Evolutionary conservation across 2,329 filamentous ascomycete species (phyloP).

Genomic region (Zelopaecilomyces penicillatus): DNA sequence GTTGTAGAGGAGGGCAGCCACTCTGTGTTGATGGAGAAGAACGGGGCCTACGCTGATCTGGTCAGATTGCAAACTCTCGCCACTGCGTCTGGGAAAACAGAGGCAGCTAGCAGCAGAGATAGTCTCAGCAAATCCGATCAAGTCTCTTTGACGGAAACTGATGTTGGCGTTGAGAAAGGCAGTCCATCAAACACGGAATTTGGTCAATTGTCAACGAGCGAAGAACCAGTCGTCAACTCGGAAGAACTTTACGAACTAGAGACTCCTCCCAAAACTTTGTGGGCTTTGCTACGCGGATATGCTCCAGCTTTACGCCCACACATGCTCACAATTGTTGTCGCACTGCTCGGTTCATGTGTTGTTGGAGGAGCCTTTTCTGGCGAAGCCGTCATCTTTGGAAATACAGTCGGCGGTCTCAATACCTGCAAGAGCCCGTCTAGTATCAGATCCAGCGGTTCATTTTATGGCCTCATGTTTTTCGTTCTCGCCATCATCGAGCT

Average conservation of each 20-base stretch:
- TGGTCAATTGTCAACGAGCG: too few species aligned
- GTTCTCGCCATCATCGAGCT: constrained; percentile 36
- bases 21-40: constrained; percentile 42
- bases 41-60: constrained; percentile 41
- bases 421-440: constrained; percentile 27
- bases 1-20: constrained; percentile 57
- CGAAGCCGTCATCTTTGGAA: constrained; percentile 40
- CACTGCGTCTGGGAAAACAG: neutral
- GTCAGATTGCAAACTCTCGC: constrained; percentile 22
- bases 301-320: constrained; percentile 7
- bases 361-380: constrained; percentile 40
- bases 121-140: neutral
- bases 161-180: too few species aligned
- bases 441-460: constrained; percentile 24
- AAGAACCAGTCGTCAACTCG: too few species aligned
- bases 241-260: too few species aligned
- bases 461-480: constrained; percentile 41
- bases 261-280: neutral
- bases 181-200: too few species aligned
- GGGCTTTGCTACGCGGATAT: constrained; percentile 1
- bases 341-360: constrained; percentile 30
- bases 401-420: constrained; percentile 29
- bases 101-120: neutral
- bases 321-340: constrained; percentile 24
- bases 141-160: neutral